phyloP scores from a whole-genome alignment of 768 basidiomycete species.

The Dacryopinax spathularia region DNA sequence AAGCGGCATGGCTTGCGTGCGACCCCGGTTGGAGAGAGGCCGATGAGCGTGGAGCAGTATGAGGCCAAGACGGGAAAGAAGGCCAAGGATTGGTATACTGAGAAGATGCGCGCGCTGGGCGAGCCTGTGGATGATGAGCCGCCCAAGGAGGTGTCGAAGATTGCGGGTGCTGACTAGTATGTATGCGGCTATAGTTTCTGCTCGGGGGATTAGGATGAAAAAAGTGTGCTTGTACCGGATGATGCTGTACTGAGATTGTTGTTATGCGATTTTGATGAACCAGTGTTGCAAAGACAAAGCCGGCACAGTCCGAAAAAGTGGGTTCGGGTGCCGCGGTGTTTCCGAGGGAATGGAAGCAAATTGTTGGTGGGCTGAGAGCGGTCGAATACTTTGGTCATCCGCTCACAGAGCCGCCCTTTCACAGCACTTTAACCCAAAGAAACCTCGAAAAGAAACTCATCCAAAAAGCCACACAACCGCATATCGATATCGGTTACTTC shows the following conservation, averaged over 20 bases:
- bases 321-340: neutral
- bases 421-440: neutral
- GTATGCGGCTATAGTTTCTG: neutral
- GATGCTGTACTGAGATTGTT: neutral
- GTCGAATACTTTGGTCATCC: neutral
- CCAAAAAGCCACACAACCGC: neutral
- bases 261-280: too few species aligned
- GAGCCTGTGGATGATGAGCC: constrained; percentile 8
- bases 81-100: constrained; percentile 23
- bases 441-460: neutral
- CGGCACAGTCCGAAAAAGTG: too few species aligned
- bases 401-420: neutral
- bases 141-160: constrained; percentile 1
- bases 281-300: too few species aligned
- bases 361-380: too few species aligned
- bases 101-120: constrained; percentile 20
- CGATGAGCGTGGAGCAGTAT: constrained; percentile 22
- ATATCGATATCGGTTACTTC: neutral
- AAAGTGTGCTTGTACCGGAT: neutral
- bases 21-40: constrained; percentile 24
- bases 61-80: constrained; percentile 17
- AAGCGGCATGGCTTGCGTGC: constrained; percentile 24
- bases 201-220: too few species aligned
- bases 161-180: neutral
- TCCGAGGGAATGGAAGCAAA: neutral